Conservation (phyloP, 257 asterid species). For the Solanum clarkiae region DNA sequence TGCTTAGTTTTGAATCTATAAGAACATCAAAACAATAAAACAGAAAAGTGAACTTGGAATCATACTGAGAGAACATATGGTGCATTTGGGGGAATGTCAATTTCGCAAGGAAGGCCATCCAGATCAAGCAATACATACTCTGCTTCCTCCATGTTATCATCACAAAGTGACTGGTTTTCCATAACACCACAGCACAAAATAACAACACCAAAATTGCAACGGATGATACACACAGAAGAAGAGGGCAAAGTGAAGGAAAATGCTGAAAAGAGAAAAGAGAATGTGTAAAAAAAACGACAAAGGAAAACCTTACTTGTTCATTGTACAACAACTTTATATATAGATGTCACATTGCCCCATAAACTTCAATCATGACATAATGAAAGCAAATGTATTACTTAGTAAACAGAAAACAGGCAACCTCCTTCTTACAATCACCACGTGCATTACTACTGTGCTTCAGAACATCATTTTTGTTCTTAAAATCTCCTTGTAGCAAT, state of each 20-base stretch:
- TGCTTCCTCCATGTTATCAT: conserved; percentile 19
- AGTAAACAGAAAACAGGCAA: not conserved
- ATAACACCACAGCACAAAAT: not conserved
- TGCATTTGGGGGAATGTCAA: conserved; percentile 49
- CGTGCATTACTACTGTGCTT: not conserved
- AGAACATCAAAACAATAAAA: not conserved
- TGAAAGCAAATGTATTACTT: not conserved
- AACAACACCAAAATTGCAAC: not conserved
- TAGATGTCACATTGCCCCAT: not conserved
- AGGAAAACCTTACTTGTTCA: not conserved
- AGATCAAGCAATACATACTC: conserved; percentile 64
- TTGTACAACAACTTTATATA: not conserved
- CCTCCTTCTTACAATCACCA: not conserved
- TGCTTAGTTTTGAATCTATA: not conserved
- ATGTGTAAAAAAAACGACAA: not conserved
- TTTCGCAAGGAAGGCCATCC: conserved; percentile 25
- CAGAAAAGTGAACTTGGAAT: not conserved
- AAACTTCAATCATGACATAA: not conserved
- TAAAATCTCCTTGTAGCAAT: not conserved
- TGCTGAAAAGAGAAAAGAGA: not conserved
- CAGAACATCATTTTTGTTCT: not conserved
- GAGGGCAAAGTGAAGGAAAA: not conserved
- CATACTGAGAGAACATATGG: conserved; percentile 69
- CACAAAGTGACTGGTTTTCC: not conserved
- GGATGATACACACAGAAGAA: not conserved